phyloP scores from a whole-genome alignment of 2,329 filamentous ascomycete genomes.

The Aspergillus latus region DNA sequence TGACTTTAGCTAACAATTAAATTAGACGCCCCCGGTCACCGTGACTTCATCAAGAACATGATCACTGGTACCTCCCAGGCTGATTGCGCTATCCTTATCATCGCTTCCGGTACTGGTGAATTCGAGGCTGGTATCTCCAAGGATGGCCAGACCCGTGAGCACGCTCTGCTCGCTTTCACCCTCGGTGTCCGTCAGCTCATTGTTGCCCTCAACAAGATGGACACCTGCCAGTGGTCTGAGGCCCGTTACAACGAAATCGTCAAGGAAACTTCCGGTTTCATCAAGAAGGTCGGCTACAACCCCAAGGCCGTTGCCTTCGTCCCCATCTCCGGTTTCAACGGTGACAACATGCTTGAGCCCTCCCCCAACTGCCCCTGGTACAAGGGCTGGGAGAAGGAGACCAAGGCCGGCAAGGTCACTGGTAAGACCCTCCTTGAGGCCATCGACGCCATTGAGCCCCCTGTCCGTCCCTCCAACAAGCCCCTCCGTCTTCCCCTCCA shows the following conservation, averaged over 20 bases:
- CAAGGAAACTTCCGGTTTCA: constrained; percentile 99
- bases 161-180: constrained; percentile 99
- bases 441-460: constrained; percentile 93
- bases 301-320: constrained; percentile 98
- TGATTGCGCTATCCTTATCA: constrained; percentile 99
- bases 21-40: constrained; percentile 92
- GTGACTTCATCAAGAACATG: constrained; percentile 99
- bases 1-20: constrained; percentile 19
- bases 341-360: constrained; percentile 96
- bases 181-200: constrained; percentile 99
- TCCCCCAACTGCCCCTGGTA: constrained; percentile 99
- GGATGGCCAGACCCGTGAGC: constrained; percentile 99
- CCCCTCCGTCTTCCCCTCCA: constrained; percentile 99
- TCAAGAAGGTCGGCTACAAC: constrained; percentile 99
- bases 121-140: constrained; percentile 99
- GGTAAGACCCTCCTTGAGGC: constrained; percentile 99
- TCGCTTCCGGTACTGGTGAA: constrained; percentile 99
- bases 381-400: constrained; percentile 99
- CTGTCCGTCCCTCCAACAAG: constrained; percentile 95
- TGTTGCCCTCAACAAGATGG: constrained; percentile 99
- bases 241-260: constrained; percentile 97
- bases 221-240: constrained; percentile 98
- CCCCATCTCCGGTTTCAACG: constrained; percentile 99
- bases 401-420: constrained; percentile 77
- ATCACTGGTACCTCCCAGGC: constrained; percentile 99